Percentiles rank a stretch among this genome's conserved stretches.
Conservation (phyloP, 2,329 filamentous ascomycete genomes). For the Stagonosporopsis vannaccii region DNA sequence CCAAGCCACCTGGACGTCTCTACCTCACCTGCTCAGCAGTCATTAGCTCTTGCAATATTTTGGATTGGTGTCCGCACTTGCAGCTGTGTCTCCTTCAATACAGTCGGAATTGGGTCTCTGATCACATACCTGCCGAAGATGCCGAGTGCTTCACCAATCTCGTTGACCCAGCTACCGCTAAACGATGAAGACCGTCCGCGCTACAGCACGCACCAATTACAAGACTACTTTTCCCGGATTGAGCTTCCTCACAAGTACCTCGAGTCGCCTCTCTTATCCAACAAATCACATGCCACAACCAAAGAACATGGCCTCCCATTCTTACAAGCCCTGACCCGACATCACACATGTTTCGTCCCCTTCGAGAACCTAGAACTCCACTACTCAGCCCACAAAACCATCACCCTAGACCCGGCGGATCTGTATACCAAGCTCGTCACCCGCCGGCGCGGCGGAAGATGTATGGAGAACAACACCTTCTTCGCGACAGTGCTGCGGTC, state of each 20-base stretch:
- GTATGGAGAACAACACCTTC: slow-evolving; percentile 64
- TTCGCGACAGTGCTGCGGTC: slow-evolving; percentile 58
- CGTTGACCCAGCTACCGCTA: slow-evolving; percentile 13
- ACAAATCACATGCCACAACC: slow-evolving; percentile 4
- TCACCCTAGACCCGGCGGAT: slow-evolving; percentile 55
- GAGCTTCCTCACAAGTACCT: slow-evolving; percentile 10
- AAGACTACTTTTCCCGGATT: slow-evolving; percentile 13
- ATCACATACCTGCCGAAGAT: neutral
- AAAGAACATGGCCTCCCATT: slow-evolving; percentile 17
- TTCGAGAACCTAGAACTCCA: slow-evolving; percentile 45
- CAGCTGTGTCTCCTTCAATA: neutral
- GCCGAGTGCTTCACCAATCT: neutral
- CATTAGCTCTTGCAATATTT: neutral
- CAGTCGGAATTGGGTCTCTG: neutral
- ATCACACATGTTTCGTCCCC: slow-evolving; percentile 6
- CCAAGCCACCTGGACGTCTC: neutral
- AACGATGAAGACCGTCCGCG: slow-evolving; percentile 13
- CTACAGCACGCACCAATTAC: slow-evolving; percentile 11
- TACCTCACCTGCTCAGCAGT: neutral
- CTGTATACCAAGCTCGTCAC: slow-evolving; percentile 59
- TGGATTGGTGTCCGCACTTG: neutral
- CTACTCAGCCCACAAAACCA: slow-evolving; percentile 33
- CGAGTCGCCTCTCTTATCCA: slow-evolving; percentile 9
- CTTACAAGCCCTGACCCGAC: slow-evolving; percentile 10
- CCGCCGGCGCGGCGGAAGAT: slow-evolving; percentile 59